These are phyloP conservation scores for Phylloporus sp. DNA, from an alignment of 768 basidiomycete genomes.

Conservation along the genomic window DNA sequence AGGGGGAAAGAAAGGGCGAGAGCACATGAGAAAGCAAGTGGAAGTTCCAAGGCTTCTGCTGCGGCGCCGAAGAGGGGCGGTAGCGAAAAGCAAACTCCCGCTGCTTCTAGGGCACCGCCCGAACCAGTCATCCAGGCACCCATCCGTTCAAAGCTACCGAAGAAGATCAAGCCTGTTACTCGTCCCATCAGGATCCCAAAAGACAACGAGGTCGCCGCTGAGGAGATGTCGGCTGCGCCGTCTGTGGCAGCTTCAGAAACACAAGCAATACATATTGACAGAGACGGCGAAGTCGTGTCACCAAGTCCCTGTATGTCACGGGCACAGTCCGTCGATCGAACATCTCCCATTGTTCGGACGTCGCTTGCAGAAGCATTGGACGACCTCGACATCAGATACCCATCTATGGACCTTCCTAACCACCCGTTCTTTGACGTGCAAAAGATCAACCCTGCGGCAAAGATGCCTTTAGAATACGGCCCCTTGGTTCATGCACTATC, in stretches of 20 bases:
- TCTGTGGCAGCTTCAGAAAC: conserved; percentile 48
- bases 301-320: conserved; percentile 54
- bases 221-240: conserved; percentile 39
- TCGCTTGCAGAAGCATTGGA: conserved; percentile 62
- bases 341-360: conserved; percentile 39
- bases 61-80: conserved; percentile 13
- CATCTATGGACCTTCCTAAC: conserved; percentile 58
- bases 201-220: conserved; percentile 46
- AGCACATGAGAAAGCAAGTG: conserved; percentile 22
- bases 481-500: conserved; percentile 83
- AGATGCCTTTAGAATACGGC: conserved; percentile 78
- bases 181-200: conserved; percentile 57
- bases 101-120: conserved; percentile 15
- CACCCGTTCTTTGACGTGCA: conserved; percentile 73
- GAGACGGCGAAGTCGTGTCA: conserved; percentile 31
- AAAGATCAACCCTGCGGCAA: conserved; percentile 68
- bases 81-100: conserved; percentile 17
- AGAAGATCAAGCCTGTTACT: conserved; percentile 67
- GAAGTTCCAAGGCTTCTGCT: conserved; percentile 23
- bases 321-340: conserved; percentile 54
- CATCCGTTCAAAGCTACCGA: conserved; percentile 76
- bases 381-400: conserved; percentile 58
- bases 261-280: conserved; percentile 34
- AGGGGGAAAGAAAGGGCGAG: conserved; percentile 29
- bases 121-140: conserved; percentile 58